Evolutionary conservation across 1,139 yeast species (phyloP), one percentile per base, ranked within the genome.

Genomic region (Taphrina communis): DNA sequence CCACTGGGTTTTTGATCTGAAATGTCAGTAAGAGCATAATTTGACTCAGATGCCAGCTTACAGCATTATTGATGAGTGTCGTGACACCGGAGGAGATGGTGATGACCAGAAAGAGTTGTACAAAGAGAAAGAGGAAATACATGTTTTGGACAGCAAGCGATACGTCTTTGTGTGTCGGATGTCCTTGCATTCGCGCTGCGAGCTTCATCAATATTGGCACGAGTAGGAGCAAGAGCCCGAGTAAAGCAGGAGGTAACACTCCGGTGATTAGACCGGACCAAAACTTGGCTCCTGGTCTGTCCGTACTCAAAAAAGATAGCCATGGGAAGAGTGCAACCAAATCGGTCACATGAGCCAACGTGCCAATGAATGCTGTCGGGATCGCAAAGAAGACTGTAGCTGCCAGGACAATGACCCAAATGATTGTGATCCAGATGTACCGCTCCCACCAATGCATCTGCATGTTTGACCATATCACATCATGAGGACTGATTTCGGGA

Each of bases 281-380:
- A 80, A 91, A 79, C 46, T 87, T 84, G 14, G 67, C 67, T 9
- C 62, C 62, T 12, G 62, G 42, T 31, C 35, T 21, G 42, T 44
- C 62, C 12, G 59, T 55, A 76, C 87, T 79, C 74, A 94, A 84
- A 78, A 90, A 93, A 35, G 80, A 77, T 74, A 93, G 83, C 82
- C 88, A 92, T 21, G 81, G 90, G 35, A 92, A 82, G 72, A 85
- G 86, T 65, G 85, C 81, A 51, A 88, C 89, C 77, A 92, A 82
- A 74, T 83, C 84, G 72, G 88, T 86, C 74, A 94, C 84, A 79
- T 93, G 93, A 25, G 98, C 92, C 73, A 94, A 84, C 75, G 88
- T 82, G 87, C 98, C 98, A 69, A 94, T 97, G 78, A 91, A 90
- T 1, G 97, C 97, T 66, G 93, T 97, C n/a, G 98, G 98, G 74